These are phyloP conservation scores for Ascochyta fabae DNA, from an alignment of 2,329 filamentous ascomycete genomes.

Conservation along the genomic window DNA sequence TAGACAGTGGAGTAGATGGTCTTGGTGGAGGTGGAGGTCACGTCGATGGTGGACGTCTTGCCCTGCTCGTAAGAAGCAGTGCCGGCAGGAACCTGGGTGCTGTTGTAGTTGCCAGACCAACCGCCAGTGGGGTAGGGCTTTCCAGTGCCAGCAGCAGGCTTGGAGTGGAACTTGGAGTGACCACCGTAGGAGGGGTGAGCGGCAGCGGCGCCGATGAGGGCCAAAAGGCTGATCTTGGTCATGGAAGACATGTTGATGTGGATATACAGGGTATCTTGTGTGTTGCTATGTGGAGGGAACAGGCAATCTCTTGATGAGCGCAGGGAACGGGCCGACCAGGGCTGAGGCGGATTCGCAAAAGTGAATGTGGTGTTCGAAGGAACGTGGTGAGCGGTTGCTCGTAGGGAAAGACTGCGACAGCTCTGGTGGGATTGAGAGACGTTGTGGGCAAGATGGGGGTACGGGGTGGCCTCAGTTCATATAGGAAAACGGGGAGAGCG, in stretches of 20 bases:
- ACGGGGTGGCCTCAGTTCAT: slow-evolving; percentile 35
- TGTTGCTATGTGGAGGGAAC: slow-evolving; percentile 23
- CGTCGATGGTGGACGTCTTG: slow-evolving; percentile 34
- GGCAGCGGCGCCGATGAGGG: slow-evolving; percentile 50
- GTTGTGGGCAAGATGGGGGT: slow-evolving; percentile 32
- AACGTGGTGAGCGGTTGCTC: slow-evolving; percentile 54
- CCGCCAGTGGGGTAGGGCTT: slow-evolving; percentile 43
- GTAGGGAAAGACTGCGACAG: slow-evolving; percentile 47
- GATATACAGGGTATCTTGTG: slow-evolving; percentile 20
- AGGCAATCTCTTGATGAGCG: slow-evolving; percentile 49
- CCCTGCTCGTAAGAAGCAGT: slow-evolving; percentile 26
- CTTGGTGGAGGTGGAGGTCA: slow-evolving; percentile 34
- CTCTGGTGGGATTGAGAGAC: slow-evolving; percentile 38
- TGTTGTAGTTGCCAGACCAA: slow-evolving; percentile 36
- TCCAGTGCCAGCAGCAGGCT: slow-evolving; percentile 28
- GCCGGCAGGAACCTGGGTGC: slow-evolving; percentile 29
- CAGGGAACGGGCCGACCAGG: slow-evolving; percentile 52
- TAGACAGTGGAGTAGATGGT: slow-evolving; percentile 36
- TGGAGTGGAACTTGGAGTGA: slow-evolving; percentile 42
- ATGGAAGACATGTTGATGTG: slow-evolving; percentile 44
- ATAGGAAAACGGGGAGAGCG: slow-evolving; percentile 31
- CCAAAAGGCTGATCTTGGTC: slow-evolving; percentile 52
- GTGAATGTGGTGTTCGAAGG: slow-evolving; percentile 46
- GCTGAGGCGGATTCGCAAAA: slow-evolving; percentile 47
- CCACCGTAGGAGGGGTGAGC: slow-evolving; percentile 47